Evolutionary conservation across 2,329 filamentous ascomycete species (phyloP), one percentile per base, ranked within the genome.

Genomic region (Apiospora malaysiana): DNA sequence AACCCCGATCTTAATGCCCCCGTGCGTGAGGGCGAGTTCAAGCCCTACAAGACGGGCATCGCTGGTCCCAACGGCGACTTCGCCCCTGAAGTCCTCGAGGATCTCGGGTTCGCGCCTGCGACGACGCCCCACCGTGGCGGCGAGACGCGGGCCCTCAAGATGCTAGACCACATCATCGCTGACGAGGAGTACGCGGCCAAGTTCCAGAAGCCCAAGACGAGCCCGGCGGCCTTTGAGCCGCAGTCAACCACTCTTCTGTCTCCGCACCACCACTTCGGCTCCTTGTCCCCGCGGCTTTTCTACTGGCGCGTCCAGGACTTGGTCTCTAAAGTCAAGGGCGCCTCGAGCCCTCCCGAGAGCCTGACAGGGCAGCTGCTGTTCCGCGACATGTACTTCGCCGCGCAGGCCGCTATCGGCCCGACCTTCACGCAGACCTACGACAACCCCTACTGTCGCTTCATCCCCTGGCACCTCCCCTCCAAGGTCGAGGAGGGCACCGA

Each of bases 341-440:
- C 87, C 2, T 91, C 89, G 9, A 82, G 84, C 37, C 89, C 91
- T 0, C 93, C 93, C 0, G 89, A 89, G n/a, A 92, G 89, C 72
- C 80, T 95, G 21, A 90, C 87, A 0, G 93, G 93, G 2, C 93
- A 95, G 75, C 81, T 95, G 1, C 83, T 94, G 14, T 95, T 95
- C 79, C 86, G 93, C 21, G 93, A 95, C 78, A 95, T 95, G 93
- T 95, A 94, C 80, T 94, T 95, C 75, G 92, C 88, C 18, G 92
- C 92, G 0, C 92, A 95, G 78, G 91, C 92, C 0, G 86, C 88
- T 0, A 82, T 94, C 1, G 92, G 92, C 0, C 84, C 87, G 43
- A 76, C 83, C 0, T 94, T 93, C 75, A 84, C 82, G 0, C 91
- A 93, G 76, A 91, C 91, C 0, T 83, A 87, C 67, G 87, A 88